These are phyloP conservation scores for Spizellomyces sp. DNA, from an alignment of 192 early-diverging fungal genomes.

Conservation along the genomic window DNA sequence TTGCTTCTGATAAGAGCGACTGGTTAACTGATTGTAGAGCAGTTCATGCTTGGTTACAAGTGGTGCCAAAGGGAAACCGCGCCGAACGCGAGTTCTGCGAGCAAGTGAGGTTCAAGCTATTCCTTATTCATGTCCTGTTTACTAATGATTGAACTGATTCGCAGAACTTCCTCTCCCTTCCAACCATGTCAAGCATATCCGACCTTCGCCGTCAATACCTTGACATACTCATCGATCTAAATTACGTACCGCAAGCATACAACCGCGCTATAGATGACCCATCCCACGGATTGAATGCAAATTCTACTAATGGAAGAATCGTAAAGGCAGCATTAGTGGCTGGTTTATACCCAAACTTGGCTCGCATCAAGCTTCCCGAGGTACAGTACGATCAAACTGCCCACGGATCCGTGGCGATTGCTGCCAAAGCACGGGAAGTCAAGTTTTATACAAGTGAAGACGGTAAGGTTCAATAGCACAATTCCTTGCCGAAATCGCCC, in stretches of 20 bases:
- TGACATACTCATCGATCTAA: constrained; percentile 59
- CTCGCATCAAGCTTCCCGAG: constrained; percentile 68
- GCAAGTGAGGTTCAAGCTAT: not conserved
- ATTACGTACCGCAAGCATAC: constrained; percentile 49
- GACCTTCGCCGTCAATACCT: constrained; percentile 60
- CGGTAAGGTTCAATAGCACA: constrained; percentile 27
- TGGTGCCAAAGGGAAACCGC: constrained; percentile 32
- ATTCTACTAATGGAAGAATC: constrained; percentile 61
- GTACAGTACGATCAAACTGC: constrained; percentile 73
- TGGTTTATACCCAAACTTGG: constrained; percentile 84
- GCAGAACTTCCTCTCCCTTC: constrained; percentile 67
- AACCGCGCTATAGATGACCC: constrained; percentile 4
- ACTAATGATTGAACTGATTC: constrained; percentile 10
- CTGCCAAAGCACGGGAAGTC: constrained; percentile 73
- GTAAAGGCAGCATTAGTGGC: constrained; percentile 78
- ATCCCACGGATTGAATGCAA: constrained; percentile 29
- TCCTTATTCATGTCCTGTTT: too few species aligned
- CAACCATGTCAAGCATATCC: constrained; percentile 63
- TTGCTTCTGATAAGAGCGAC: constrained; percentile 58
- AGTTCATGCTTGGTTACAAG: constrained; percentile 48
- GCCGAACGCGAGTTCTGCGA: constrained; percentile 44
- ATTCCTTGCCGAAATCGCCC: not conserved
- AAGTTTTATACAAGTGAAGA: constrained; percentile 68
- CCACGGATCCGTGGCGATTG: constrained; percentile 70
- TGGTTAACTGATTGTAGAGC: constrained; percentile 66